Base-by-base conservation (phyloP, 768 basidiomycete species). In the Termitomyces sp. region DNA sequence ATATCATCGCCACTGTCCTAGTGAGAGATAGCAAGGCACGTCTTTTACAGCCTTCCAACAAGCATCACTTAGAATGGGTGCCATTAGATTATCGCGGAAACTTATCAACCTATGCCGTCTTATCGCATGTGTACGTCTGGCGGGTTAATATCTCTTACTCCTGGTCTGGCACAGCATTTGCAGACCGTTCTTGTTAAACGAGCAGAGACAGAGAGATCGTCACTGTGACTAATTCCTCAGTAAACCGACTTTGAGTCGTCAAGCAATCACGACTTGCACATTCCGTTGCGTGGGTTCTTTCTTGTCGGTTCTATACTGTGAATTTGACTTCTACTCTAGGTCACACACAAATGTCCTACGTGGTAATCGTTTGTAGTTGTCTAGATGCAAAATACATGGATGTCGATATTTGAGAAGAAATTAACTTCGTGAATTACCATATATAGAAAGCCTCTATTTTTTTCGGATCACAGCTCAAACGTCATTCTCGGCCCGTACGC, bases 31-130 rank as follows among this genome's bases (percentile, higher is more conserved):
- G 89, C 67, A 79, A 86, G 77, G 88, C 86, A 59, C 30, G 74
- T 51, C 40, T 61, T 26, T 26, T 28, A 44, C 10, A 23, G 50
- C 35, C 40, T 61, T 20, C 28, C 30, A 50, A n/a, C 30, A 50
- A 41, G 18, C 13, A 5, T n/a, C 14, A 36, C 23, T 16, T 47
- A 5, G 44, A 26, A 43, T 13, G 6, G 16, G 13, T 60, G 38
- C n/a, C 18, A 26, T 14, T 64, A 89, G 88, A 86, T 91, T 35
- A 66, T 80, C 10, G 67, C 84, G 0, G 84, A 88, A 30, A 93
- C 91, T 2, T 93, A 93, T 64, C 83, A 89, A 66, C 79, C 87
- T 5, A 93, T 93, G 91, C 90, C 91, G 0, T 79, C 91, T 7
- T 93, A 93, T 69, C 83, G 92, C 20, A 60, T 93, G 18, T 91